These are phyloP conservation scores for Salvia sclarea DNA, from an alignment of 305 asterid species.

Conservation along the genomic window DNA sequence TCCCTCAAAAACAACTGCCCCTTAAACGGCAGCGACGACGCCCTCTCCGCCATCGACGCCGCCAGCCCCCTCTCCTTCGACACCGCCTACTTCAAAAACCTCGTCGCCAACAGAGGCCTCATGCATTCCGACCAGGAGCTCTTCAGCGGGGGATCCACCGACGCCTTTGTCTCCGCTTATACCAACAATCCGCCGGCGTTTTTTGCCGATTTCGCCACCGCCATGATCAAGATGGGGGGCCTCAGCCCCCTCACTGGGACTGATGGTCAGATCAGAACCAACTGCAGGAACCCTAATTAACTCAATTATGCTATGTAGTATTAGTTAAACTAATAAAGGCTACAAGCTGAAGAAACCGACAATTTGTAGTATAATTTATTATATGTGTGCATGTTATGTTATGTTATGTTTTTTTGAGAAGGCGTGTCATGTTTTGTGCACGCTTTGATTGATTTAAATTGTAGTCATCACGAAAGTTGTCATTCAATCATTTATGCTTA, in stretches of 20 bases:
- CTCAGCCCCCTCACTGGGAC: conserved; percentile 55
- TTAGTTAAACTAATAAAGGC: too few species aligned
- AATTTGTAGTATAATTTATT: too few species aligned
- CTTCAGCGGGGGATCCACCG: conserved; percentile 50
- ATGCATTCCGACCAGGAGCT: conserved; percentile 72
- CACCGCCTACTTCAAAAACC: conserved; percentile 48
- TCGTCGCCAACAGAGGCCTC: conserved; percentile 47
- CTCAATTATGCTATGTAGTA: too few species aligned
- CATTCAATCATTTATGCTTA: too few species aligned
- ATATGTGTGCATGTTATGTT: too few species aligned
- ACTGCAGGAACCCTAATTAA: conserved; percentile 52
- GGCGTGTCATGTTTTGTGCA: too few species aligned
- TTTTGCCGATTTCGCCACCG: conserved; percentile 47
- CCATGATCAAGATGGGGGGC: conserved; percentile 66
- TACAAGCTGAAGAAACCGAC: too few species aligned
- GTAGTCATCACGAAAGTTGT: too few species aligned
- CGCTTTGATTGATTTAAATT: too few species aligned
- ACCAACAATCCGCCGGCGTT: conserved; percentile 34
- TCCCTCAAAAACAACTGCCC: conserved; percentile 53
- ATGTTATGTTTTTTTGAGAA: too few species aligned
- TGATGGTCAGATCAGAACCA: conserved; percentile 52
- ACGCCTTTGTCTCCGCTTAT: conserved; percentile 45
- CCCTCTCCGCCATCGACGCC: conserved; percentile 46
- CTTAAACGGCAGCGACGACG: conserved; percentile 43
- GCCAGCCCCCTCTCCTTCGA: conserved; percentile 51